Percentiles rank a stretch among this genome's conserved stretches.
Evolutionary conservation across 495 filamentous ascomycete species (phyloP).

Genomic region (Pseudevernia furfuracea): DNA sequence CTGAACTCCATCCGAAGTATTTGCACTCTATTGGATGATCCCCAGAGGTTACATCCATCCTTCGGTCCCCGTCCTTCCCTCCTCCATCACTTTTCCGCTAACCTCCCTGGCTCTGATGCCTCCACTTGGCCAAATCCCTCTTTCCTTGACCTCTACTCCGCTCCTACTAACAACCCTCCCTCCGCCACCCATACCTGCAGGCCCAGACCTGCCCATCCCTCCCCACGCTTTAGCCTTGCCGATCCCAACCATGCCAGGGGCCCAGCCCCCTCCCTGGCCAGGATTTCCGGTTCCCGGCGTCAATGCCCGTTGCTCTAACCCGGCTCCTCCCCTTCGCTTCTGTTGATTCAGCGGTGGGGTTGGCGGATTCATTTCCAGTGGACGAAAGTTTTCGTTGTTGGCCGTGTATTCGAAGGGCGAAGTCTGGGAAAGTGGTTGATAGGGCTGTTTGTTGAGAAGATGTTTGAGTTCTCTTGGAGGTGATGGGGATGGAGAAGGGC

Average conservation of each 20-base stretch:
- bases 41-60: constrained; percentile 9
- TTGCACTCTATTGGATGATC: neutral
- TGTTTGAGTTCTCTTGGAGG: constrained; percentile 39
- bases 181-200: constrained; percentile 25
- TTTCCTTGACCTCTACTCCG: constrained; percentile 30
- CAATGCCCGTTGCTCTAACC: constrained; percentile 18
- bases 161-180: constrained; percentile 25
- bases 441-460: constrained; percentile 40
- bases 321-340: constrained; percentile 25
- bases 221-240: constrained; percentile 20
- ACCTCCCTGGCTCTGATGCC: constrained; percentile 54
- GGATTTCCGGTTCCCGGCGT: constrained; percentile 23
- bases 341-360: constrained; percentile 38
- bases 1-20: neutral
- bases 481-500: constrained; percentile 42
- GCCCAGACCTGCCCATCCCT: constrained; percentile 17
- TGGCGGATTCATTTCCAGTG: constrained; percentile 47
- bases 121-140: constrained; percentile 43
- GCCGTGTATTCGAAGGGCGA: constrained; percentile 31
- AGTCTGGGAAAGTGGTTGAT: constrained; percentile 39
- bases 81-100: constrained; percentile 79
- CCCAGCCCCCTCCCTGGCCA: constrained; percentile 31
- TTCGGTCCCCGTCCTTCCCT: constrained; percentile 53
- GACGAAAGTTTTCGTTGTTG: constrained; percentile 30
- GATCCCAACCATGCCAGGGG: constrained; percentile 25